These are phyloP conservation scores for Corynespora cassiicola DNA, from an alignment of 2,329 filamentous ascomycete genomes.

Conservation along the genomic window DNA sequence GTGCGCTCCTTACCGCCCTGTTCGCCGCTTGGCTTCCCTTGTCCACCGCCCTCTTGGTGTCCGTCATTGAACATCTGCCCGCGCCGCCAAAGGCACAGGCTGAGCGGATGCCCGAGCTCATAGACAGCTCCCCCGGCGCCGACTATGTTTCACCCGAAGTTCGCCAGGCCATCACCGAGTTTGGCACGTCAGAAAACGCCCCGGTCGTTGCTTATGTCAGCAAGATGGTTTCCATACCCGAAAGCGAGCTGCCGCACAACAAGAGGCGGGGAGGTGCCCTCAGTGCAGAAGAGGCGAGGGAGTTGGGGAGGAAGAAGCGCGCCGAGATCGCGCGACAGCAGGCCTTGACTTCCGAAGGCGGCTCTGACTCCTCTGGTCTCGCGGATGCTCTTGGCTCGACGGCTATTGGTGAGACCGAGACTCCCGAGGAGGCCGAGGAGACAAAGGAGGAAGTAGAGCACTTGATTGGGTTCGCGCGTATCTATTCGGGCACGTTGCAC, in stretches of 20 bases:
- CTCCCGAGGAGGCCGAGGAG: slow-evolving; percentile 48
- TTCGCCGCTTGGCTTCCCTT: slow-evolving; percentile 91
- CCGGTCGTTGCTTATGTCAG: slow-evolving; percentile 95
- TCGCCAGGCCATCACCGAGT: slow-evolving; percentile 81
- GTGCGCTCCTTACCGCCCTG: slow-evolving; percentile 81
- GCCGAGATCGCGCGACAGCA: slow-evolving; percentile 86
- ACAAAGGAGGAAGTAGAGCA: slow-evolving; percentile 79
- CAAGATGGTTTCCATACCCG: slow-evolving; percentile 96
- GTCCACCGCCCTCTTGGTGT: slow-evolving; percentile 90
- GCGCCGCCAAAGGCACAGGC: slow-evolving; percentile 83
- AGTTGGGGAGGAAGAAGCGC: slow-evolving; percentile 85
- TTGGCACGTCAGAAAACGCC: slow-evolving; percentile 72
- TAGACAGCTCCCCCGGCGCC: slow-evolving; percentile 80
- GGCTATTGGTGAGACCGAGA: slow-evolving; percentile 55
- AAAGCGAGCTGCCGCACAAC: slow-evolving; percentile 89
- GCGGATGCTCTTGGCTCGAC: slow-evolving; percentile 67
- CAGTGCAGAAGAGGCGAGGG: slow-evolving; percentile 87
- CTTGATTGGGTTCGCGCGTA: slow-evolving; percentile 90
- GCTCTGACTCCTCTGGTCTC: slow-evolving; percentile 59
- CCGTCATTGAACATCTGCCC: slow-evolving; percentile 90
- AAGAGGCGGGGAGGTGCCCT: slow-evolving; percentile 72
- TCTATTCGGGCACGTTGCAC: slow-evolving; percentile 88
- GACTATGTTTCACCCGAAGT: slow-evolving; percentile 72
- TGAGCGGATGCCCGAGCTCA: slow-evolving; percentile 77
- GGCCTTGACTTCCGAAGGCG: slow-evolving; percentile 55